Evolutionary conservation across 2,329 filamentous ascomycete genomes (phyloP), one percentile per base, ranked within the genome.

Genomic region (Aspergillus puulaauensis): DNA sequence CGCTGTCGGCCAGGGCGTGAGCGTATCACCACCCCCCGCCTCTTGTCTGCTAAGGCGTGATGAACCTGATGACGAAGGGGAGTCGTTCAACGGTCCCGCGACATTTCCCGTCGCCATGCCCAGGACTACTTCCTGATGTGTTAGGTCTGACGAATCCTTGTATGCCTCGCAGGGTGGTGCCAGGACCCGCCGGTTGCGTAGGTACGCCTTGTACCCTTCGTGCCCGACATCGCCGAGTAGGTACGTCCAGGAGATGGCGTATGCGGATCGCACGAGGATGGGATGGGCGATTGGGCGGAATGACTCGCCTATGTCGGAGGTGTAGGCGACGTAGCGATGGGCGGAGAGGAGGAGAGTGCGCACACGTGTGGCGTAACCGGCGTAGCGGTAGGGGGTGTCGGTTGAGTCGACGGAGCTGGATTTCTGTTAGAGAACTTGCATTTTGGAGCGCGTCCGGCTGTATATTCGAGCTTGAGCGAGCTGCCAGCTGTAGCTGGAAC

Each of bases 261-360:
- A 99, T 6, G 95, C 95, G 48, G 85, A 81, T 58, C 88, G 85
- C 11, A 99, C 89, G 3, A 96, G 77, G 68, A 83, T 87, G 0
- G 92, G 93, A 71, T 97, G 93, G 4, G 93, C 93, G 40, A 99
- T 84, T 0, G 95, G 95, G 2, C 95, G 86, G 77, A 99, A 99
- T 0, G 90, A 96, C 76, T 99, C 95, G 72, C 95, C 95, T 63
- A 99, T 93, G 69, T 98, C 93, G 19, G 89, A 93, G 0, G 95
- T 98, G 74, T 99, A 99, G 56, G 95, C 95, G 49, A 99, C 92
- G 70, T 99, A 99, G 69, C 95, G 88, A 70, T 98, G 95, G 4
- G 93, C 93, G 15, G 90, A 91, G 66, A 93, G 80, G 69, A 99
- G 86, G 64, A 98, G 90, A 7, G 93, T 96, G 61, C 91, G 87